A percentile compares a stretch with the other conserved stretches of the same genome.
Evolutionary conservation across 345 rosid species (phyloP).

Genomic region (rapeseed (Brassica napus)): DNA sequence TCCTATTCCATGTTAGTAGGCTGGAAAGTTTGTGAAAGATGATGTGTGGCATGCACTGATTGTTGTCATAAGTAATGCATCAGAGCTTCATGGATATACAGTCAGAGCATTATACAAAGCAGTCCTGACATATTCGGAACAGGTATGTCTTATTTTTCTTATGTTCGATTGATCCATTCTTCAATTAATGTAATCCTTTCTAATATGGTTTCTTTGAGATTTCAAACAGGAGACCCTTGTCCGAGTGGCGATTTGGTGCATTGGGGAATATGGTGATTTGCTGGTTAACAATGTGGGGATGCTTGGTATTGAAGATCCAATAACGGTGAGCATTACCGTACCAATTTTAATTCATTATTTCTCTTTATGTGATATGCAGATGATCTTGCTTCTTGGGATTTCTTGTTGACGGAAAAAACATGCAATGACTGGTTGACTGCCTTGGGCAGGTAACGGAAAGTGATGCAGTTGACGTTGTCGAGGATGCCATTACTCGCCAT

Average conservation of each 20-base stretch:
- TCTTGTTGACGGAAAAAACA: not conserved
- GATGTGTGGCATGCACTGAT: slow-evolving; percentile 97
- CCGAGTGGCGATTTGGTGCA: slow-evolving; percentile 97
- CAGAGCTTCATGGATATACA: slow-evolving; percentile 94
- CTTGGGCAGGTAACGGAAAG: slow-evolving; percentile 81
- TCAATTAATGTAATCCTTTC: slow-evolving; percentile 17
- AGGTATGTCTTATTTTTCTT: slow-evolving; percentile 54
- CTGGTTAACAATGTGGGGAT: slow-evolving; percentile 85
- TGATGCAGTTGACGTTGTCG: slow-evolving; percentile 86
- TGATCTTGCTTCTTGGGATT: slow-evolving; percentile 7
- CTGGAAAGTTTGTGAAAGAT: slow-evolving; percentile 98
- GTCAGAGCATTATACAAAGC: slow-evolving; percentile 88
- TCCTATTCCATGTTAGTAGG: slow-evolving; percentile 60
- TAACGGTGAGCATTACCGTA: slow-evolving; percentile 64
- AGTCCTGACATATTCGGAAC: slow-evolving; percentile 71
- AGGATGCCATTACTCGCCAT: slow-evolving; percentile 67
- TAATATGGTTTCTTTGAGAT: slow-evolving; percentile 28
- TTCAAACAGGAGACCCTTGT: slow-evolving; percentile 81
- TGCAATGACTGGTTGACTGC: slow-evolving; percentile 32
- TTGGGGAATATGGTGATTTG: slow-evolving; percentile 98
- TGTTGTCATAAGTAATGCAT: slow-evolving; percentile 90
- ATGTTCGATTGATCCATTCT: slow-evolving; percentile 18
- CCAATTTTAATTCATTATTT: slow-evolving; percentile 9
- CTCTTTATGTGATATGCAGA: slow-evolving; percentile 1
- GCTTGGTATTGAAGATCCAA: slow-evolving; percentile 84